A percentile compares a stretch with the other conserved stretches of the same genome.
Evolutionary conservation across 2,329 filamentous ascomycete genomes (phyloP).

Genomic region (Fusarium humuli): DNA sequence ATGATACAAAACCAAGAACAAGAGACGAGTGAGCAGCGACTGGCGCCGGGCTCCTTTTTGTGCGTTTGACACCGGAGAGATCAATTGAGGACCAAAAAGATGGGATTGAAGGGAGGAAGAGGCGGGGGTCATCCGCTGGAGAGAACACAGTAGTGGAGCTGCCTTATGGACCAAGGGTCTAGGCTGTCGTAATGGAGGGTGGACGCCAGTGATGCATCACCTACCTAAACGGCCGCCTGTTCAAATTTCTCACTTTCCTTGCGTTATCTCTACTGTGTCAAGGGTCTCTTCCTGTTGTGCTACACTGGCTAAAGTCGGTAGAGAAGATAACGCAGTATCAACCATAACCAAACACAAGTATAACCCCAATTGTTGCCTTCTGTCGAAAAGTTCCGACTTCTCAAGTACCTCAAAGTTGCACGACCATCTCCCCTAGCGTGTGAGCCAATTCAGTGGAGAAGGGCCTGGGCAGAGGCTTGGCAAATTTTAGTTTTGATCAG

Average conservation of each 20-base stretch:
- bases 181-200: slow-evolving; percentile 12
- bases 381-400: neutral
- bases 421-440: slow-evolving; percentile 5
- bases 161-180: neutral
- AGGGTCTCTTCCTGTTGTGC: neutral
- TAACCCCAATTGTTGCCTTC: neutral
- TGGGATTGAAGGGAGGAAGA: neutral
- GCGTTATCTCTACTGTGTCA: neutral
- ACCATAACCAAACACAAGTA: neutral
- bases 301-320: neutral
- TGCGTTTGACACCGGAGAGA: neutral
- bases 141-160: neutral
- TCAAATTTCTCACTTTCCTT: neutral
- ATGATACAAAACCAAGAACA: neutral
- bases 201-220: neutral
- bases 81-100: neutral
- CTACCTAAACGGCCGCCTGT: neutral
- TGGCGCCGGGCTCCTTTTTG: neutral
- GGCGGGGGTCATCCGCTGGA: neutral
- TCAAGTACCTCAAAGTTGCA: neutral
- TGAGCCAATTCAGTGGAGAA: slow-evolving; percentile 16
- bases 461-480: neutral
- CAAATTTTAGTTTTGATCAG: neutral
- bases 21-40: neutral
- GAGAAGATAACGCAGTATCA: neutral